A percentile compares a stretch with the other conserved stretches of the same genome.
phyloP scores from a whole-genome alignment of 2,329 filamentous ascomycete genomes.

The Coleophoma crateriformis region DNA sequence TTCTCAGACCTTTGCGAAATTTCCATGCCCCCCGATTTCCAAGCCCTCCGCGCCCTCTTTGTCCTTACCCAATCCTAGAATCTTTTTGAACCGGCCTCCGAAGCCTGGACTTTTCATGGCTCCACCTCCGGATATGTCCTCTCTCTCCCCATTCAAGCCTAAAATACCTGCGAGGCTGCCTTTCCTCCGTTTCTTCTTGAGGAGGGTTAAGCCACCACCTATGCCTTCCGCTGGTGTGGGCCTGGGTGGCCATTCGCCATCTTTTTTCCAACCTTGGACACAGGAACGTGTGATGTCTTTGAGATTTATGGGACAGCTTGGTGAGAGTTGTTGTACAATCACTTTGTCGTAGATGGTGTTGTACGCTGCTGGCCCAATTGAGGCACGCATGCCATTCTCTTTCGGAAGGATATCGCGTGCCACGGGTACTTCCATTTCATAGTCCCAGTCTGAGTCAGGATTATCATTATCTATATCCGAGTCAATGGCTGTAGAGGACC shows the following conservation, averaged over 20 bases:
- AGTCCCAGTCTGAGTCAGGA: conserved; percentile 8
- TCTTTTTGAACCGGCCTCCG: conserved; percentile 14
- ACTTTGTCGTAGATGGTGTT: conserved; percentile 86
- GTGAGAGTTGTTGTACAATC: conserved; percentile 71
- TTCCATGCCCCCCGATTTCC: neutral
- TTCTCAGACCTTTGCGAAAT: neutral
- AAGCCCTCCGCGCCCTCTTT: neutral
- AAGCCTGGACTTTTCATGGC: conserved; percentile 2
- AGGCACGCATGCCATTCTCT: conserved; percentile 69
- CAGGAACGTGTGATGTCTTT: conserved; percentile 73
- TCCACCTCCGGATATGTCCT: conserved; percentile 4
- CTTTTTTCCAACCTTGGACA: conserved; percentile 86
- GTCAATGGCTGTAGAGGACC: conserved; percentile 15
- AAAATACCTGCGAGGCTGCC: conserved; percentile 22
- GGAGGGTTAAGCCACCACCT: neutral
- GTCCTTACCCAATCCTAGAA: conserved; percentile 11
- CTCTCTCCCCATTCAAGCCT: conserved; percentile 10
- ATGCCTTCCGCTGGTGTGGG: conserved; percentile 35
- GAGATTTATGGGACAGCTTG: conserved; percentile 84
- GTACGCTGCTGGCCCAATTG: conserved; percentile 70
- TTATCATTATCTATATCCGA: conserved; percentile 12
- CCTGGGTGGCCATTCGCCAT: conserved; percentile 86
- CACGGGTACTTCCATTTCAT: conserved; percentile 51
- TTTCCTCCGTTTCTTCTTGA: conserved; percentile 17
- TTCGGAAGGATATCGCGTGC: conserved; percentile 67